These are phyloP conservation scores for Xylona heveae DNA, from an alignment of 495 filamentous ascomycete genomes.

Conservation along the genomic window DNA sequence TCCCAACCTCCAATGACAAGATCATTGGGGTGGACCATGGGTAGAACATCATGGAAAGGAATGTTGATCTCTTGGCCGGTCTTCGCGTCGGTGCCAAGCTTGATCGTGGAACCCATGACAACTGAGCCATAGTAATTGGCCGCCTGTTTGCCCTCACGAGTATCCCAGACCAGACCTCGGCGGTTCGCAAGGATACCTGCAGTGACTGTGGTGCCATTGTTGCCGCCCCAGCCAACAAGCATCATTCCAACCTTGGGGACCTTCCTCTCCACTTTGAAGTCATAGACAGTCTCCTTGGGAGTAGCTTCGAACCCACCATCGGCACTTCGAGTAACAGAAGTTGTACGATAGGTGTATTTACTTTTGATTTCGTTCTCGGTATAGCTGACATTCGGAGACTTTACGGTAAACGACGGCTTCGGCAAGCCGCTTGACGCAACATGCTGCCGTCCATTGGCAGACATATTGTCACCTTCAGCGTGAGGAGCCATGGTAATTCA, in stretches of 20 bases:
- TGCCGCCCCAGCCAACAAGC: slow-evolving; percentile 96
- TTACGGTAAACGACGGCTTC: slow-evolving; percentile 56
- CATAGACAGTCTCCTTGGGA: slow-evolving; percentile 75
- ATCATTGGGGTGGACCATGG: slow-evolving; percentile 96
- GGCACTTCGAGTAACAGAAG: slow-evolving; percentile 45
- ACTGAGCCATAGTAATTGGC: slow-evolving; percentile 98
- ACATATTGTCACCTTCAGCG: slow-evolving; percentile 51
- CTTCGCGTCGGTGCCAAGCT: slow-evolving; percentile 72
- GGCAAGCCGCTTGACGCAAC: slow-evolving; percentile 14
- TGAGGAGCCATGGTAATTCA: slow-evolving; percentile 70
- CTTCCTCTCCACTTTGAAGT: slow-evolving; percentile 94
- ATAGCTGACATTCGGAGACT: slow-evolving; percentile 85
- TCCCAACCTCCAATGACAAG: slow-evolving; percentile 94
- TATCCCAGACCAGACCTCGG: slow-evolving; percentile 71
- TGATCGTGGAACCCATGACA: slow-evolving; percentile 90
- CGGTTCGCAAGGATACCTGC: slow-evolving; percentile 95
- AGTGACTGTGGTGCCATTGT: slow-evolving; percentile 94
- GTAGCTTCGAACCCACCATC: slow-evolving; percentile 65
- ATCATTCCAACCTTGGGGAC: slow-evolving; percentile 88
- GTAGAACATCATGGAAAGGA: slow-evolving; percentile 81
- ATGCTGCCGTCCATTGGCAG: slow-evolving; percentile 47
- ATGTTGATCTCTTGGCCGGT: slow-evolving; percentile 86
- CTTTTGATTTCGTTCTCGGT: slow-evolving; percentile 71
- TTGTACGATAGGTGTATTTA: slow-evolving; percentile 94
- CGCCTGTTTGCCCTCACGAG: slow-evolving; percentile 60